Conservation (phyloP, 805 yeast genomes). For the Candida koratica region DNA sequence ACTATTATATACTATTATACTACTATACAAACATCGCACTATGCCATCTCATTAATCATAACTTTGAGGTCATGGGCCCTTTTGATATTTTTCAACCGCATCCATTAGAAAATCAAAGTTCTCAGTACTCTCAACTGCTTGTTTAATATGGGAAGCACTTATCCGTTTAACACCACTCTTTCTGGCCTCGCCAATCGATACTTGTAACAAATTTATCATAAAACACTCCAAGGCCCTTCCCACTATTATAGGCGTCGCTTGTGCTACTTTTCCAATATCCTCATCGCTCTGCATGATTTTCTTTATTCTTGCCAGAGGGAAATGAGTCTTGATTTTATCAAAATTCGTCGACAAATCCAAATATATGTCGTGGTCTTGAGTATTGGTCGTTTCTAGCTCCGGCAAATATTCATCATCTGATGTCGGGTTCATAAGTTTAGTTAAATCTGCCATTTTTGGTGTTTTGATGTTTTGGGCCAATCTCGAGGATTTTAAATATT, state of each 20-base stretch:
- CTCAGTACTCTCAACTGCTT: constrained; percentile 81
- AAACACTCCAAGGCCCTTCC: constrained; percentile 93
- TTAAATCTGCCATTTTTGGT: constrained; percentile 13
- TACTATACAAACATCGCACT: constrained; percentile 6
- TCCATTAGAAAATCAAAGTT: constrained; percentile 91
- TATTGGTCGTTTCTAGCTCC: constrained; percentile 3
- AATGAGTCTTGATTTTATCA: constrained; percentile 68
- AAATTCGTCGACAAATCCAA: constrained; percentile 29
- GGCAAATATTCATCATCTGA: constrained; percentile 13
- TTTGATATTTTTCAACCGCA: constrained; percentile 54
- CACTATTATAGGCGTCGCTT: constrained; percentile 97
- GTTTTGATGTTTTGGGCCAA: background rate
- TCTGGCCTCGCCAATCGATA: constrained; percentile 73
- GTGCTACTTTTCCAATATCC: constrained; percentile 97
- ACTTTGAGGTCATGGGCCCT: constrained; percentile 14
- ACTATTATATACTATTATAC: too few species aligned
- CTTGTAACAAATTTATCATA: constrained; percentile 83
- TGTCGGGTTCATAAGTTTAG: constrained; percentile 16
- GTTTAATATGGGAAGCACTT: constrained; percentile 74
- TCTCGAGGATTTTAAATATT: constrained; percentile 3
- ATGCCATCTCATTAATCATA: constrained; percentile 6
- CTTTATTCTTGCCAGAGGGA: constrained; percentile 91
- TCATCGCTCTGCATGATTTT: constrained; percentile 97
- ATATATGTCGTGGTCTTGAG: constrained; percentile 3
- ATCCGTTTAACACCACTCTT: constrained; percentile 74